phyloP scores from a whole-genome alignment of 129 eudicot genomes.

The Escallonia rubra region DNA sequence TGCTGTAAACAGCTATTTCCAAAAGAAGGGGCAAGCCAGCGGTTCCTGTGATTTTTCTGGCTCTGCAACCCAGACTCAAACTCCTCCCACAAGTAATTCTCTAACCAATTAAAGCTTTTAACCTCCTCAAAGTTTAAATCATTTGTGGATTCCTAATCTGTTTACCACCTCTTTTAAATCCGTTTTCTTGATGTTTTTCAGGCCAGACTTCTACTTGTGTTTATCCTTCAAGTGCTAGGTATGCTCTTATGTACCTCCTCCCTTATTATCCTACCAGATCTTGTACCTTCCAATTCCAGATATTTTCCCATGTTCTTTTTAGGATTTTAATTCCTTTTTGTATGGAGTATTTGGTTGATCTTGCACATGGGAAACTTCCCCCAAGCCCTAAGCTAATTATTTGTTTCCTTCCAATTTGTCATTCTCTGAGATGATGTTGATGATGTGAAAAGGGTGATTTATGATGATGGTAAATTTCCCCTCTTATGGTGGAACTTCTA shows the following conservation, averaged over 20 bases:
- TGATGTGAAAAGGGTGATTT: background rate
- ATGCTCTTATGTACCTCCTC: conserved; percentile 12
- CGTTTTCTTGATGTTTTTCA: conserved; percentile 28
- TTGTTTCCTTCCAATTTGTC: background rate
- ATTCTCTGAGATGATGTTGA: background rate
- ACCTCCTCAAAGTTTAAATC: background rate
- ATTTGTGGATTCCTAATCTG: background rate
- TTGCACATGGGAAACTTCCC: background rate
- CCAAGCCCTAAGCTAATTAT: background rate
- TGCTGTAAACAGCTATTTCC: conserved; percentile 80
- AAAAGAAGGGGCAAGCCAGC: conserved; percentile 31
- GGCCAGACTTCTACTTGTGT: conserved; percentile 53
- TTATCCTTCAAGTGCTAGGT: conserved; percentile 67
- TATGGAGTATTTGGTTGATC: background rate
- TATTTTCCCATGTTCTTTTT: conserved; percentile 1
- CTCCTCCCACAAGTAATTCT: conserved; percentile 39
- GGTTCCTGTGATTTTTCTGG: conserved; percentile 60
- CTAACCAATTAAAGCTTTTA: background rate
- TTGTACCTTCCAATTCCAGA: conserved; percentile 1
- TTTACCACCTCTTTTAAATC: background rate
- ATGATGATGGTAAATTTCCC: too few relatives aligned
- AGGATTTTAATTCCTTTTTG: too few relatives aligned
- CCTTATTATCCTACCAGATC: conserved; percentile 25
- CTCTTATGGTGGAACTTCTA: too few relatives aligned
- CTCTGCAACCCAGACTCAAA: conserved; percentile 30